Base-by-base conservation (phyloP, 1,139 yeast species). In the Taphrina populina region DNA sequence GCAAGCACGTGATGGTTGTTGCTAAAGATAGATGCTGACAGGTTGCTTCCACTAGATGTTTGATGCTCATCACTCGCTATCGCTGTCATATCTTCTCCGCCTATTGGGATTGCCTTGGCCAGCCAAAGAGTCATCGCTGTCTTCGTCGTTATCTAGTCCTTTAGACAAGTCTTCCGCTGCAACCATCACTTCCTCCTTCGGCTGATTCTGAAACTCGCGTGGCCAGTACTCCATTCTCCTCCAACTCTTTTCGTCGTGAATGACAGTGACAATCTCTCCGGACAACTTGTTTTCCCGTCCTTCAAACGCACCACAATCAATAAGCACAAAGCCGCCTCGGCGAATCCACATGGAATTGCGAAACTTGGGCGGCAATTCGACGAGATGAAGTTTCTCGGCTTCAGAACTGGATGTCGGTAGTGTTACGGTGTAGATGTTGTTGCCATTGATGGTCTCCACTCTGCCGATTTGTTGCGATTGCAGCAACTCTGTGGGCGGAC, bases 311-410 rank as follows among this genome's bases (percentile, higher is more conserved):
- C 62, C 65, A 41, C 66, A 46, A 35, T 65, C 65, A 3, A 69
- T 64, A 5, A 71, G 64, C 2, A 69, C 72, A 39, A 62, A 63
- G 10, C 75, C 74, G 11, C 73, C 73, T 2, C 75, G 65, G 45
- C 67, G 66, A 26, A 71, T 68, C 60, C 70, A 70, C 44, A 69
- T 63, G 33, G 71, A 67, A 60, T 69, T 70, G 21, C 73, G 63
- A 57, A 71, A 69, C 59, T 65, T 65, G 21, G 71, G 70, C 10
- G 72, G 71, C 66, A 71, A 64, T 27, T 65, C 64, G 1, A 69
- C 73, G 36, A 58, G 40, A n/a, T 40, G 34, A 15, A 21, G 43
- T 2, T 10, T 24, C 2, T 26, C 17, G 3, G 35, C 33, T n/a
- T 1, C 4, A 5, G 36, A 7, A 1, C n/a, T 4, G 23, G 15